Evolutionary conservation across 768 basidiomycete species (phyloP).

Genomic region (Rickenella mellea): DNA sequence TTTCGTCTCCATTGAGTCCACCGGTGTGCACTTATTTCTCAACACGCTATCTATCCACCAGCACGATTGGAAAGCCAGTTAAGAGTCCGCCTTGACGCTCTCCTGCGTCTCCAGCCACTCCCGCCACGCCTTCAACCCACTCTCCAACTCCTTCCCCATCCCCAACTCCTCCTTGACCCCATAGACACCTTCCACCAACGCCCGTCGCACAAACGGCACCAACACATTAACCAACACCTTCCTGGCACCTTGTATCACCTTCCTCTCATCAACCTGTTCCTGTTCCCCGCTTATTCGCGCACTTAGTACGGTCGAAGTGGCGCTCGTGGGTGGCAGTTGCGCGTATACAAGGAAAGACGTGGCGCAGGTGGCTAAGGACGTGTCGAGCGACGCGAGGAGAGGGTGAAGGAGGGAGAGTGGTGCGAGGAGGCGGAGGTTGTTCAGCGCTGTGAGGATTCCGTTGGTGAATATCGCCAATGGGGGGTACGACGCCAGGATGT

Average conservation of each 20-base stretch:
- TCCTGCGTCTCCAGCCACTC: too few relatives aligned
- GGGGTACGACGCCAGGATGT: conserved; percentile 61
- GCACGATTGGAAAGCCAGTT: too few relatives aligned
- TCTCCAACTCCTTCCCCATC: not conserved
- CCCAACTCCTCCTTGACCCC: conserved; percentile 18
- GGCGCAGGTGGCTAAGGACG: conserved; percentile 36
- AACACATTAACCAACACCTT: conserved; percentile 51
- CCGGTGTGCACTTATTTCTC: too few relatives aligned
- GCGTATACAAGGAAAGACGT: conserved; percentile 38
- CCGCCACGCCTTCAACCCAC: too few relatives aligned
- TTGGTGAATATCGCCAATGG: conserved; percentile 71
- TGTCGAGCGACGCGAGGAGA: conserved; percentile 43
- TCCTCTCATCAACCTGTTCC: conserved; percentile 19
- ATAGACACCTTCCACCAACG: conserved; percentile 70
- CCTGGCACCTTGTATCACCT: conserved; percentile 36
- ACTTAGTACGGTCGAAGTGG: conserved; percentile 12
- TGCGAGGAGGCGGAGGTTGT: conserved; percentile 73
- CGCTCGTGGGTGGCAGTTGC: too few relatives aligned
- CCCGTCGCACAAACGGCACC: conserved; percentile 63
- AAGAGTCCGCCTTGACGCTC: too few relatives aligned
- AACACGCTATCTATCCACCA: too few relatives aligned
- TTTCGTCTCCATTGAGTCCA: too few relatives aligned
- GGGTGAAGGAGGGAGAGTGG: conserved; percentile 48
- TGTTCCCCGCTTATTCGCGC: conserved; percentile 13
- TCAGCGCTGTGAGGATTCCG: conserved; percentile 61